These are phyloP conservation scores for Porphyra umbilicalis DNA, from an alignment of 31 red algal species.

Conservation along the genomic window DNA sequence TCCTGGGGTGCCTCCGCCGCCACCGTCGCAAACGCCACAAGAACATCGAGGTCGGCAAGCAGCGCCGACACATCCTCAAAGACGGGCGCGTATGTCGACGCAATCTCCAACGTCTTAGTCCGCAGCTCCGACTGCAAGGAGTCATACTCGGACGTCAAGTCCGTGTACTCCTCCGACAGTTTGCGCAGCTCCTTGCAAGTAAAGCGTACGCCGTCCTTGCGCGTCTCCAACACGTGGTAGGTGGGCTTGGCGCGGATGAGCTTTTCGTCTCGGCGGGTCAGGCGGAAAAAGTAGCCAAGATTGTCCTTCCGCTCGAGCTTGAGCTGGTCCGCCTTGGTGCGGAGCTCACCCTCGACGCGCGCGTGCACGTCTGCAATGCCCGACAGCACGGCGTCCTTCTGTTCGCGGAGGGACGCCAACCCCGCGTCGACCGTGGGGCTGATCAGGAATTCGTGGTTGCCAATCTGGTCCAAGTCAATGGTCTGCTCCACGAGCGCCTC, in stretches of 20 bases:
- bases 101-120: slow-evolving; percentile 69
- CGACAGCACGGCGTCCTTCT: slow-evolving; percentile 60
- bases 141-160: slow-evolving; percentile 53
- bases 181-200: slow-evolving; percentile 35
- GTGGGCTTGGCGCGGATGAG: slow-evolving; percentile 72
- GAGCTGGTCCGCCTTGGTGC: slow-evolving; percentile 54
- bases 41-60: slow-evolving; percentile 77
- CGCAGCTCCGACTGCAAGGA: slow-evolving; percentile 47
- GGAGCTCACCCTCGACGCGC: slow-evolving; percentile 9
- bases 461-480: slow-evolving; percentile 89
- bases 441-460: slow-evolving; percentile 85
- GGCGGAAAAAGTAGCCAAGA: slow-evolving; percentile 80
- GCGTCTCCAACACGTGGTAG: slow-evolving; percentile 73
- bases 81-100: slow-evolving; percentile 56
- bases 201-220: slow-evolving; percentile 98
- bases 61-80: slow-evolving; percentile 53
- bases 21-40: slow-evolving; percentile 68
- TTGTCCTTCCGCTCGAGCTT: slow-evolving; percentile 91
- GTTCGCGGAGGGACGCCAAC: slow-evolving; percentile 34
- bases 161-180: slow-evolving; percentile 47
- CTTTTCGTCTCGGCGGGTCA: slow-evolving; percentile 89
- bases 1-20: slow-evolving; percentile 34
- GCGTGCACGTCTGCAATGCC: slow-evolving; percentile 46
- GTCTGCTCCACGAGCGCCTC: slow-evolving; percentile 78
- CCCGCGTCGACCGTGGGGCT: slow-evolving; percentile 53